Evolutionary conservation across 2,329 filamentous ascomycete species (phyloP).

Genomic region (Beauveria rudraprayagi): DNA sequence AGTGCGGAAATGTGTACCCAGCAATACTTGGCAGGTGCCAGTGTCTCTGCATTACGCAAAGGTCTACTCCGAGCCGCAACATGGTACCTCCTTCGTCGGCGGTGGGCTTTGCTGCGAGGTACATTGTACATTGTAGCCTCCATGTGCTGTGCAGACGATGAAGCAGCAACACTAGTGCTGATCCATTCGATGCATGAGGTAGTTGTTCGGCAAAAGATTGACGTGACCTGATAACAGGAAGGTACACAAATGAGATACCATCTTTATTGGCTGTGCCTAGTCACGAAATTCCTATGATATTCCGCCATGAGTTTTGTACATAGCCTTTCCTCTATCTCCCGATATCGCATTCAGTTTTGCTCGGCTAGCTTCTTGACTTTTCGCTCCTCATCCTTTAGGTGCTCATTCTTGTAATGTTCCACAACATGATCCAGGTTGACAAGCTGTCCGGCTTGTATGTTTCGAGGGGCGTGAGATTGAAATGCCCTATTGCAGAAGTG

Average conservation of each 20-base stretch:
- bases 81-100: not conserved
- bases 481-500: slow-evolving; percentile 33
- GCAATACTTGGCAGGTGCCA: slow-evolving; percentile 1
- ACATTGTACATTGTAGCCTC: not conserved
- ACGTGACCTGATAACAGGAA: not conserved
- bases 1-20: not conserved
- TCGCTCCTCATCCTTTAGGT: slow-evolving; percentile 46
- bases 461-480: slow-evolving; percentile 41
- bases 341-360: slow-evolving; percentile 21
- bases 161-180: not conserved
- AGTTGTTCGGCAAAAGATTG: not conserved
- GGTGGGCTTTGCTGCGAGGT: not conserved
- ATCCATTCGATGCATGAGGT: not conserved
- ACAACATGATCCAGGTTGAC: slow-evolving; percentile 48
- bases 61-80: not conserved
- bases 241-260: slow-evolving; percentile 5
- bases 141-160: not conserved
- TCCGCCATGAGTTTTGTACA: slow-evolving; percentile 10
- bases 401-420: slow-evolving; percentile 48
- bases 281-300: not conserved
- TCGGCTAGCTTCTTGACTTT: slow-evolving; percentile 42
- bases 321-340: slow-evolving; percentile 12
- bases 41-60: not conserved
- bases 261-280: slow-evolving; percentile 9
- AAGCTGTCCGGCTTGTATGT: slow-evolving; percentile 47